Base-by-base conservation (phyloP, 2,329 filamentous ascomycete genomes). In the Stemphylium vesicarium region DNA sequence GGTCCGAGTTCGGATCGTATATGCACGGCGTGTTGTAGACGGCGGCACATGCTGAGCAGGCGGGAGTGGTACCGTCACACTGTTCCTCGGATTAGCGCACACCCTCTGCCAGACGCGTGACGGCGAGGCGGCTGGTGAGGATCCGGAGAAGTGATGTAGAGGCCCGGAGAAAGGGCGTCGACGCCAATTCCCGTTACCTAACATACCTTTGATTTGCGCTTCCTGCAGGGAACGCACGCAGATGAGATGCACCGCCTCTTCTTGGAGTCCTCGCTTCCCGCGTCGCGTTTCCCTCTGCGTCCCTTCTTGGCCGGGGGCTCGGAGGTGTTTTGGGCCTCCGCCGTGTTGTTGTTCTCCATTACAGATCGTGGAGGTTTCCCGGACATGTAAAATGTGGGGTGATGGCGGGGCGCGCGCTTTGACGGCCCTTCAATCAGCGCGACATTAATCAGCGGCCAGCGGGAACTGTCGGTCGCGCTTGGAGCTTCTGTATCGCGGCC, bases 1-100 rank as follows among this genome's bases (percentile, higher is more conserved):
- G 93, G 75, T 99, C 95, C 54, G 93, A 96, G 72, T 93, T 96
- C 3, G 93, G 94, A 72, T 98, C 94, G 81, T 98, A 98, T 62
- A 97, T 83, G 75, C 95, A 97, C 78, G 90, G 87, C 43, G 91
- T 95, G 57, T 87, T 85, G 73, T 99, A 98, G 50, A 98, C 94
- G 65, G 92, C 96, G 59, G 91, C 87, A 77, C 95, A 99, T n/a
- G 95, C 94, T 7, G 94, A 94, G 73, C 55, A 58, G 13, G 55
- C 55, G 18, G 55, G 55, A 18, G 51, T 55, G 42, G 55, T 58
- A 11, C 94, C 94, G 76, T 98, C 94, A 75, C 94, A 98, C 83
- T 84, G 56, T 46, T 45, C 9, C 13, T 15, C 51, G 11, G 32
- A 59, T 66, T 48, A 68, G 62, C 53, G 47, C 41, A 20, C 18